These are phyloP conservation scores for Metarhizium anisopliae DNA, from an alignment of 2,329 filamentous ascomycete genomes.

Conservation along the genomic window DNA sequence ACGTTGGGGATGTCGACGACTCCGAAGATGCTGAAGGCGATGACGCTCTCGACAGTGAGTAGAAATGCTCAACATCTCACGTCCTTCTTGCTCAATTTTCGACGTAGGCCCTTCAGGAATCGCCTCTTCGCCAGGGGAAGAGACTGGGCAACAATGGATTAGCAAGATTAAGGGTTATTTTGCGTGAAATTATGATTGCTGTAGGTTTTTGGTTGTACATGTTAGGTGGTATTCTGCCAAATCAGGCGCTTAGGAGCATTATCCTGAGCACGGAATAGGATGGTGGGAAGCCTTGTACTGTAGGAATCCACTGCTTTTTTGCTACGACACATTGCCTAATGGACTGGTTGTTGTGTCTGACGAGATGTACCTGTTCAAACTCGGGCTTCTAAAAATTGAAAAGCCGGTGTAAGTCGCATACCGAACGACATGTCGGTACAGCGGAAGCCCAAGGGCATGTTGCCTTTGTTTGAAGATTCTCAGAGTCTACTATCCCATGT, in stretches of 20 bases:
- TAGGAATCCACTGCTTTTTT: background rate
- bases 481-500: too few species aligned
- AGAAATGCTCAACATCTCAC: conserved; percentile 2
- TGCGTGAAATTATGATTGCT: background rate
- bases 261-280: background rate
- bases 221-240: background rate
- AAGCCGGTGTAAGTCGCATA: too few species aligned
- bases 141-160: background rate
- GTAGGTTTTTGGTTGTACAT: background rate
- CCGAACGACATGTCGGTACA: too few species aligned
- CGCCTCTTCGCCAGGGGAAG: background rate
- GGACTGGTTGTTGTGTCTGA: background rate
- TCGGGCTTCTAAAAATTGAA: too few species aligned
- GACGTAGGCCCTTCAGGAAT: background rate
- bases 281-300: background rate
- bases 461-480: too few species aligned
- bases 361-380: background rate
- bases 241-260: background rate
- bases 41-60: conserved; percentile 9
- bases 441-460: too few species aligned
- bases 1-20: conserved; percentile 11
- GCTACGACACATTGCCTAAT: background rate
- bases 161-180: background rate
- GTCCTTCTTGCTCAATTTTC: background rate
- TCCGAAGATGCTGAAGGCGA: conserved; percentile 12